These are phyloP conservation scores for Claviceps spartinae DNA, from an alignment of 2,329 filamentous ascomycete genomes.

Conservation along the genomic window DNA sequence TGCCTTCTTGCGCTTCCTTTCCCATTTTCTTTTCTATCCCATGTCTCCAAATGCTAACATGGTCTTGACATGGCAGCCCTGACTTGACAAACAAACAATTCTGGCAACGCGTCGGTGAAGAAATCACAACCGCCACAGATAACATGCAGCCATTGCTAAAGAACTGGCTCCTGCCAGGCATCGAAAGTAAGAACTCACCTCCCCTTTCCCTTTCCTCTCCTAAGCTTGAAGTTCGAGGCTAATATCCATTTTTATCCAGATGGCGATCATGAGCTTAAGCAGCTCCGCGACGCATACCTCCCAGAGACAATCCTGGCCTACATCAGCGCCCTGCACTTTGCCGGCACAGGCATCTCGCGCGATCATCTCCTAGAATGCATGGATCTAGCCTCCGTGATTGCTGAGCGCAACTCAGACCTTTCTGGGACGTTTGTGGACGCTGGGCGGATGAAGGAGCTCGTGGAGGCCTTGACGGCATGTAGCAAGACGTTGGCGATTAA, in stretches of 20 bases:
- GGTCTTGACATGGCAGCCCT: slow-evolving; percentile 12
- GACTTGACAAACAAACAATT: slow-evolving; percentile 31
- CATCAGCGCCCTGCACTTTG: slow-evolving; percentile 66
- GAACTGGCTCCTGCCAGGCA: slow-evolving; percentile 45
- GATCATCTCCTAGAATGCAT: slow-evolving; percentile 73
- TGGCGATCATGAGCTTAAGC: slow-evolving; percentile 46
- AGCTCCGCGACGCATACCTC: slow-evolving; percentile 64
- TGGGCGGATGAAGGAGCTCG: slow-evolving; percentile 59
- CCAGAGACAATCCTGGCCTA: slow-evolving; percentile 80
- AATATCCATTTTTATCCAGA: background rate
- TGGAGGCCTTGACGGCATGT: slow-evolving; percentile 61
- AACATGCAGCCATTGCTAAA: slow-evolving; percentile 48
- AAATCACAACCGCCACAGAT: slow-evolving; percentile 40
- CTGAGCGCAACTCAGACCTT: slow-evolving; percentile 55
- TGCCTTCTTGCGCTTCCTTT: background rate
- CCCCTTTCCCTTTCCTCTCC: background rate
- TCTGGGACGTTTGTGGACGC: slow-evolving; percentile 49
- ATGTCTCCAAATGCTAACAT: background rate
- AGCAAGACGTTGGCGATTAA: slow-evolving; percentile 56
- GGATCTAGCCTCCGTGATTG: slow-evolving; percentile 67
- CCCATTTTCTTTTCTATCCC: background rate
- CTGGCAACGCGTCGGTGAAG: slow-evolving; percentile 38
- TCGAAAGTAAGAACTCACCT: slow-evolving; percentile 35
- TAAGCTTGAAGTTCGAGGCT: background rate
- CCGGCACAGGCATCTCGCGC: slow-evolving; percentile 58